These are phyloP conservation scores for Jatropha podagrica DNA, from an alignment of 441 rosid genomes.

Conservation along the genomic window DNA sequence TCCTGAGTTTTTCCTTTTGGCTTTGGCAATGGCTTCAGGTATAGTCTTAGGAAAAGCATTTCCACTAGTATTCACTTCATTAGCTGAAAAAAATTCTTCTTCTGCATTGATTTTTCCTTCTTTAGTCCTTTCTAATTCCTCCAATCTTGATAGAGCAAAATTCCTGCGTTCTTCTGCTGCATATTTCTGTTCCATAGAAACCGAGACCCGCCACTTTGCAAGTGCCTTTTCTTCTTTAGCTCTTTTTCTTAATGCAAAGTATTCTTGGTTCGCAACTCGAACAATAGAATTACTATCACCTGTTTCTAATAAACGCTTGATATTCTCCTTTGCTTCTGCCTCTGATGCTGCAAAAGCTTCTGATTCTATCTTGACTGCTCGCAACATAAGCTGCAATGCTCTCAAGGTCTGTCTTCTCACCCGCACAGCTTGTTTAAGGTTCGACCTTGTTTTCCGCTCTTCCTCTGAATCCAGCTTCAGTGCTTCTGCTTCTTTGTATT, in stretches of 20 bases:
- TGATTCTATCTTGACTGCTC: slow-evolving; percentile 40
- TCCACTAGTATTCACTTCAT: slow-evolving; percentile 8
- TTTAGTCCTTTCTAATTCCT: slow-evolving; percentile 18
- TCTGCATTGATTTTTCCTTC: slow-evolving; percentile 5
- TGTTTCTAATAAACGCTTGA: slow-evolving; percentile 26
- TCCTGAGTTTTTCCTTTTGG: neutral
- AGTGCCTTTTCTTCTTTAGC: slow-evolving; percentile 45
- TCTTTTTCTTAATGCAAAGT: slow-evolving; percentile 31
- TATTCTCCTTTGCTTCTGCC: slow-evolving; percentile 27
- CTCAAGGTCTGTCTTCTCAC: slow-evolving; percentile 45
- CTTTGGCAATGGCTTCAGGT: slow-evolving; percentile 15
- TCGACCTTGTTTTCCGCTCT: slow-evolving; percentile 30
- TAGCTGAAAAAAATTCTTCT: slow-evolving; percentile 4
- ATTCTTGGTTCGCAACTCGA: slow-evolving; percentile 34
- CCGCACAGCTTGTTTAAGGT: slow-evolving; percentile 37
- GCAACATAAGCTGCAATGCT: slow-evolving; percentile 35
- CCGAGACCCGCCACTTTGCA: slow-evolving; percentile 46
- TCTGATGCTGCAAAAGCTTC: slow-evolving; percentile 43
- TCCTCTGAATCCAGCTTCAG: slow-evolving; percentile 32
- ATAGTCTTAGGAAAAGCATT: slow-evolving; percentile 31
- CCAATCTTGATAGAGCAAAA: slow-evolving; percentile 33
- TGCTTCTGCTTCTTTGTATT: slow-evolving; percentile 27
- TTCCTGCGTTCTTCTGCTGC: slow-evolving; percentile 39
- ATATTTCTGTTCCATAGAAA: slow-evolving; percentile 44
- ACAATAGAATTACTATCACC: slow-evolving; percentile 18